Evolutionary conservation across 169 alveolate genomes (phyloP).

Genomic region (Ophryocystis elektroscirrha): DNA sequence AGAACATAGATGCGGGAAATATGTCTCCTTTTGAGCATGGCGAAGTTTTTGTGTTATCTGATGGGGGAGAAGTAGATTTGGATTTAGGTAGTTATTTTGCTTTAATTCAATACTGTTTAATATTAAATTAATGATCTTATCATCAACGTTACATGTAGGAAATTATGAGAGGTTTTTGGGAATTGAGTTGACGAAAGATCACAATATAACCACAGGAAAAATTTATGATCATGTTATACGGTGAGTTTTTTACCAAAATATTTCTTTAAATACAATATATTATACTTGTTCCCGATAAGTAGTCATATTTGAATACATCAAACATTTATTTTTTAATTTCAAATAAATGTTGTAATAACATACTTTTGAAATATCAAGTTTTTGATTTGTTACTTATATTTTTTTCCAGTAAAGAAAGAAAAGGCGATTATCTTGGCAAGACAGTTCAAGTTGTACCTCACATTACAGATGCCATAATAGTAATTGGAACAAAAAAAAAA

Average conservation of each 20-base stretch:
- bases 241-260: not conserved
- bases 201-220: conserved; percentile 83
- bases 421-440: conserved; percentile 78
- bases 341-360: no score
- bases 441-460: conserved; percentile 63
- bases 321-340: no score
- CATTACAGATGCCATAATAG: conserved; percentile 39
- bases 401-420: conserved; percentile 49
- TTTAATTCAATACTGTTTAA: no score
- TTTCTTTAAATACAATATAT: not conserved
- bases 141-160: no score
- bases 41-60: conserved; percentile 75
- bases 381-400: not conserved
- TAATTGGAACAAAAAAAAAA: conserved; percentile 37
- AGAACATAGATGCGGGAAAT: conserved; percentile 43
- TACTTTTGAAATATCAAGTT: no score
- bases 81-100: no score
- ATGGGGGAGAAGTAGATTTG: conserved; percentile 89
- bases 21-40: conserved; percentile 93
- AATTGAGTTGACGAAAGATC: conserved; percentile 46
- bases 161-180: conserved; percentile 81
- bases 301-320: no score
- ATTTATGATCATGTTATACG: conserved; percentile 57
- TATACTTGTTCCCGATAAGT: no score
- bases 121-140: no score